Evolutionary conservation across 768 basidiomycete genomes (phyloP).

Genomic region (Boletus rubropictus): DNA sequence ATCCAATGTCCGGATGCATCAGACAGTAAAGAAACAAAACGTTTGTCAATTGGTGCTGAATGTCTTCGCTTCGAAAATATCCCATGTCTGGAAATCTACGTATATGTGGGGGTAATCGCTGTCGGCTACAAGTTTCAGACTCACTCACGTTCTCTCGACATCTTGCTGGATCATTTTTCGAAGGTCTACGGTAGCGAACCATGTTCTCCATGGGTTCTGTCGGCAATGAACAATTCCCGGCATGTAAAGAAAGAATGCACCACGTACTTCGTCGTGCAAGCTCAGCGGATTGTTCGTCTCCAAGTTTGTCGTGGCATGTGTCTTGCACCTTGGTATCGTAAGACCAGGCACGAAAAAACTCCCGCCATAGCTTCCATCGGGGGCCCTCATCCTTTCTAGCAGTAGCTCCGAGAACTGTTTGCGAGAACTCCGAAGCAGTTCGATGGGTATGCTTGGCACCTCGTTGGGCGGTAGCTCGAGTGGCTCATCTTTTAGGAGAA

Average conservation of each 20-base stretch:
- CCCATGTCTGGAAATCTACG: constrained; percentile 92
- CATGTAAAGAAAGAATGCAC: background rate
- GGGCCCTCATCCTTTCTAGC: constrained; percentile 69
- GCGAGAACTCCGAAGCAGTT: constrained; percentile 45
- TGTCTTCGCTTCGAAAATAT: constrained; percentile 74
- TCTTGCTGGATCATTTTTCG: constrained; percentile 89
- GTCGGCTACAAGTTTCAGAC: constrained; percentile 1
- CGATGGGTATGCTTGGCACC: constrained; percentile 32
- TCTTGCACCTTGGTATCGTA: constrained; percentile 29
- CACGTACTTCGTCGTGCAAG: constrained; percentile 62
- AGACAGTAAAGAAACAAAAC: constrained; percentile 82
- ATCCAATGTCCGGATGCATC: constrained; percentile 78
- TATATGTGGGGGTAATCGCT: background rate
- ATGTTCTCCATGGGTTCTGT: constrained; percentile 92
- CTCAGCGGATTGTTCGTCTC: constrained; percentile 79
- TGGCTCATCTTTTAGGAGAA: constrained; percentile 63
- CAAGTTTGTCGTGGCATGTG: constrained; percentile 39
- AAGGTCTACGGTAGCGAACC: constrained; percentile 87
- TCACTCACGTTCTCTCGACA: constrained; percentile 86
- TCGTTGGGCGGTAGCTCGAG: constrained; percentile 45
- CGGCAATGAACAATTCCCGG: background rate
- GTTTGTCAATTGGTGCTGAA: constrained; percentile 78
- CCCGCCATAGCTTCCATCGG: constrained; percentile 79
- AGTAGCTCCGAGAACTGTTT: constrained; percentile 53
- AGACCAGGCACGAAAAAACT: constrained; percentile 55